Evolutionary conservation across 306 rosid genomes (phyloP).

Genomic region (Sicyos baderoa): DNA sequence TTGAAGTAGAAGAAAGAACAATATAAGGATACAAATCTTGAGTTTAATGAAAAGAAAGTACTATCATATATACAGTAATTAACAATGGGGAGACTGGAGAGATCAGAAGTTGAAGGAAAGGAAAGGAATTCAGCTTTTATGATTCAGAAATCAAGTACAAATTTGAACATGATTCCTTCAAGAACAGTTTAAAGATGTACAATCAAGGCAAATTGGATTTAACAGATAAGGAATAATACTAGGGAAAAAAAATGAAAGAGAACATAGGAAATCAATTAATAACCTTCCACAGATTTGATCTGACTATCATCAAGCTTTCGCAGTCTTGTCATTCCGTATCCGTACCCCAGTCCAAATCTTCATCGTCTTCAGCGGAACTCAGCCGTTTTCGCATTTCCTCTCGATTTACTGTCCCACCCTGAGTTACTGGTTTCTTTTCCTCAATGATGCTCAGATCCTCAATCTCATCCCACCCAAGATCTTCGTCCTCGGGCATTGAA

Average conservation of each 20-base stretch:
- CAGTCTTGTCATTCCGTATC: conserved; percentile 53
- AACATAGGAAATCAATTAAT: conserved; percentile 3
- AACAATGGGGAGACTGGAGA: neutral
- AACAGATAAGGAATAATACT: conserved; percentile 1
- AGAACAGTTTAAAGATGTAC: conserved; percentile 11
- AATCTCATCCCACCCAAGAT: conserved; percentile 89
- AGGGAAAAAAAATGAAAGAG: conserved; percentile 1
- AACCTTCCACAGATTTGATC: conserved; percentile 11
- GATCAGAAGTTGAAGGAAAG: conserved; percentile 6
- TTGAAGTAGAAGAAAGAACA: neutral
- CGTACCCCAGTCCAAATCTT: conserved; percentile 83
- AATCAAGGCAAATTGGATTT: conserved; percentile 4
- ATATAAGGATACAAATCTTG: neutral
- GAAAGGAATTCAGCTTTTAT: conserved; percentile 4
- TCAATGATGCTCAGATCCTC: conserved; percentile 74
- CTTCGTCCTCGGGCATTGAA: conserved; percentile 46
- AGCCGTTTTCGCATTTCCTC: conserved; percentile 54
- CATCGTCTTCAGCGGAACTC: conserved; percentile 65
- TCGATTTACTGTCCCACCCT: conserved; percentile 29
- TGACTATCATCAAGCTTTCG: conserved; percentile 39
- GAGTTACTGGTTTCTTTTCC: conserved; percentile 38
- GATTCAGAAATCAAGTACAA: neutral
- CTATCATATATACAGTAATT: neutral
- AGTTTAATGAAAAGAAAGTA: neutral
- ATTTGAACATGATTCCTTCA: conserved; percentile 16